Evolutionary conservation across 2,329 filamentous ascomycete species (phyloP).

Genomic region (Nannizziopsis arthrosporioides): DNA sequence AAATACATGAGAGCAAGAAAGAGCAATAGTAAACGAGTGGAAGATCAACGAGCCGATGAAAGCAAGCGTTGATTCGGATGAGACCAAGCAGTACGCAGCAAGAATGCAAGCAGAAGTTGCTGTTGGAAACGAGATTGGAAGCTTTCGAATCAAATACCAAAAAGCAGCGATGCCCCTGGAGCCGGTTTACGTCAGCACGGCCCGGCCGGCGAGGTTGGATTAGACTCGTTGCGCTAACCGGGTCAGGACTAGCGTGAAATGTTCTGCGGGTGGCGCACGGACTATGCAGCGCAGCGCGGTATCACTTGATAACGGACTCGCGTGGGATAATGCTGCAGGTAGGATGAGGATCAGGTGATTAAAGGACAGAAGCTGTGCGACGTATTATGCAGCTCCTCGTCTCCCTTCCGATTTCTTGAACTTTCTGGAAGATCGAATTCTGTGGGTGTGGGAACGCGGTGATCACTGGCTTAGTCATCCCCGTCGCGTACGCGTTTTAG

Average conservation of each 20-base stretch:
- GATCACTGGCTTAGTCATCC: too few relatives aligned
- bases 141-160: not conserved
- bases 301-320: too few relatives aligned
- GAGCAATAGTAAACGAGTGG: not conserved
- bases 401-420: too few relatives aligned
- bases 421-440: too few relatives aligned
- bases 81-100: not conserved
- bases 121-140: not conserved
- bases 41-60: slow-evolving; percentile 4
- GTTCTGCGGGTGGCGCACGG: not conserved
- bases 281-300: not conserved
- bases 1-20: slow-evolving; percentile 7
- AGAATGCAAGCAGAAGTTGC: not conserved
- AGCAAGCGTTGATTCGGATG: not conserved
- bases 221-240: not conserved
- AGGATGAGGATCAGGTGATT: too few relatives aligned
- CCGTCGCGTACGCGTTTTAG: too few relatives aligned
- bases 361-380: too few relatives aligned
- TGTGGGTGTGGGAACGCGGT: too few relatives aligned
- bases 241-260: not conserved
- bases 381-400: too few relatives aligned
- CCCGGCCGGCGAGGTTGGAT: not conserved
- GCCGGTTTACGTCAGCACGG: slow-evolving; percentile 4
- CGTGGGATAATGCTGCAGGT: too few relatives aligned
- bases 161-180: not conserved